Conservation (phyloP, 2,329 filamentous ascomycete species). For the Scedosporium aurantiacum region DNA sequence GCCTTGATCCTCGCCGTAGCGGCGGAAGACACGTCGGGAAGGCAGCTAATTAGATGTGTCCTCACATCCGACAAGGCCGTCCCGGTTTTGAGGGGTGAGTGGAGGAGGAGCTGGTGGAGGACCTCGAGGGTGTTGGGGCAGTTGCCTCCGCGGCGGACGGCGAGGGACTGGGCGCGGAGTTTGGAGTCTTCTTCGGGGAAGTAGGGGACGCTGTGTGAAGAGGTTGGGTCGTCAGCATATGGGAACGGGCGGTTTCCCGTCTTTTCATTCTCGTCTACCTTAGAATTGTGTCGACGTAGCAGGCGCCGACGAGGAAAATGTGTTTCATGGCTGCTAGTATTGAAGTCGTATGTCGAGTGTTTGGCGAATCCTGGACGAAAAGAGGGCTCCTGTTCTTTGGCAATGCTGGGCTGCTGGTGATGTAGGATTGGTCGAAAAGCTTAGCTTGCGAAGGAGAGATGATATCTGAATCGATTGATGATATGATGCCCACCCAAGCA, state of each 20-base stretch:
- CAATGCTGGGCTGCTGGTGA: background rate
- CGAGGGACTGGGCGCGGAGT: conserved; percentile 49
- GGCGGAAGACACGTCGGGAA: conserved; percentile 42
- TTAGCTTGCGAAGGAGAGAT: too few species aligned
- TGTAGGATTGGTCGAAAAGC: background rate
- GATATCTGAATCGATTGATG: too few species aligned
- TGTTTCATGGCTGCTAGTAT: conserved; percentile 31
- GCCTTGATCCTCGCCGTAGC: conserved; percentile 39
- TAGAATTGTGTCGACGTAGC: conserved; percentile 61
- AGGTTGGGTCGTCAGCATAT: background rate
- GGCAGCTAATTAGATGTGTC: conserved; percentile 35
- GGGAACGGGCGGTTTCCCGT: background rate
- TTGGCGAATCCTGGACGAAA: background rate
- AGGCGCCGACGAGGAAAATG: conserved; percentile 54
- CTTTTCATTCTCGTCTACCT: conserved; percentile 30
- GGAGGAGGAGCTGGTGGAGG: conserved; percentile 46
- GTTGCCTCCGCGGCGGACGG: conserved; percentile 59
- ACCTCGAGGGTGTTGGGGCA: conserved; percentile 63
- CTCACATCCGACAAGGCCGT: conserved; percentile 10
- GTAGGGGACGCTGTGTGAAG: conserved; percentile 42
- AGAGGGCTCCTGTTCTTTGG: background rate
- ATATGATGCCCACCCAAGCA: too few species aligned
- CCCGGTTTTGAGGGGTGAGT: background rate
- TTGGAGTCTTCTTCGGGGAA: conserved; percentile 65
- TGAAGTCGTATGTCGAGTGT: too few species aligned